Percentiles rank a stretch among this genome's conserved stretches.
Conservation (phyloP, 495 filamentous ascomycete species). For the Tuber indicum region DNA sequence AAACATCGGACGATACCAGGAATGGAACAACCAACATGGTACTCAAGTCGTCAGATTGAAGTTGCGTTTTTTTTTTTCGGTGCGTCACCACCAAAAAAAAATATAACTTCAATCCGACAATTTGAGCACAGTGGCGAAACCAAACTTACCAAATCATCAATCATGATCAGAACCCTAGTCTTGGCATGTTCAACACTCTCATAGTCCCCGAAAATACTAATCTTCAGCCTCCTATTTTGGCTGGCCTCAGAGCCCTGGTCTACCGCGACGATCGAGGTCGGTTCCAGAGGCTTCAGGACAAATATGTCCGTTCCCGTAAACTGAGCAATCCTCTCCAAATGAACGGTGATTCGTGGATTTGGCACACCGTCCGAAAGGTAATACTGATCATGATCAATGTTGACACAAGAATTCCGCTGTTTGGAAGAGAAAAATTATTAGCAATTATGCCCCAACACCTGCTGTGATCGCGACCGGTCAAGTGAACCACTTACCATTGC, state of each 20-base stretch:
- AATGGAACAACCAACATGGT: slow-evolving; percentile 9
- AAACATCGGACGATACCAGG: slow-evolving; percentile 33
- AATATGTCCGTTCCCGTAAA: slow-evolving; percentile 96
- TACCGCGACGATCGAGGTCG: slow-evolving; percentile 48
- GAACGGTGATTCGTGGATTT: slow-evolving; percentile 63
- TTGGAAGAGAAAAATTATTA: not conserved
- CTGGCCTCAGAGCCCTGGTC: slow-evolving; percentile 56
- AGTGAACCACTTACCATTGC: slow-evolving; percentile 32
- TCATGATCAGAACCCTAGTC: slow-evolving; percentile 90
- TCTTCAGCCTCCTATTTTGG: slow-evolving; percentile 74
- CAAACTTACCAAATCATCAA: slow-evolving; percentile 81
- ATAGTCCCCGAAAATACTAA: slow-evolving; percentile 90
- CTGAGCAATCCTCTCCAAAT: slow-evolving; percentile 71
- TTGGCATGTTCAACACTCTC: slow-evolving; percentile 95
- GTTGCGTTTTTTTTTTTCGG: no score
- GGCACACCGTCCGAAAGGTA: slow-evolving; percentile 66
- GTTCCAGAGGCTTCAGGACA: slow-evolving; percentile 72
- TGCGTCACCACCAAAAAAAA: no score
- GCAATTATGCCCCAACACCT: slow-evolving; percentile 18
- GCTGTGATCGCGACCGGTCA: not conserved
- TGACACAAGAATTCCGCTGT: slow-evolving; percentile 84
- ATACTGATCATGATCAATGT: slow-evolving; percentile 82
- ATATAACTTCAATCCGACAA: no score
- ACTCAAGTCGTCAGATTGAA: no score
- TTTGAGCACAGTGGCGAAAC: not conserved